Conservation (phyloP, 1,139 yeast genomes). For the Candida sanyaensis region DNA sequence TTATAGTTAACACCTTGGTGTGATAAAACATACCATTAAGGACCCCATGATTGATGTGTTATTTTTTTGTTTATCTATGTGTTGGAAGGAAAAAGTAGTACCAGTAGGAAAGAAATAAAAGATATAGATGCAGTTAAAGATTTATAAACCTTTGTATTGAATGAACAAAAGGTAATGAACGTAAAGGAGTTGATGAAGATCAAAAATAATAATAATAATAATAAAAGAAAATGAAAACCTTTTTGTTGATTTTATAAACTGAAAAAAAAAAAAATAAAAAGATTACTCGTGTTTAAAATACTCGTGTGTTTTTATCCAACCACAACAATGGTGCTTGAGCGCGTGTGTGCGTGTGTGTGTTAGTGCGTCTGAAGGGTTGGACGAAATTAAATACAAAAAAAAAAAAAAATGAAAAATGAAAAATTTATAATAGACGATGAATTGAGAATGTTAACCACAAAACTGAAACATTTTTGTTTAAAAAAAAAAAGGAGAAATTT, state of each 20-base stretch:
- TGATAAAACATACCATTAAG: conserved; percentile 10
- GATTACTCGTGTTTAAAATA: neutral
- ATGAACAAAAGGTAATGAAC: neutral
- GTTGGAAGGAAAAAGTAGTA: neutral
- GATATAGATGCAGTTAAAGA: neutral
- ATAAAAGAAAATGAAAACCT: neutral
- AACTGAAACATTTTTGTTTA: neutral
- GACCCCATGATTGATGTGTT: conserved; percentile 9
- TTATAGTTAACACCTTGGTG: neutral
- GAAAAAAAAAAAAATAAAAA: neutral
- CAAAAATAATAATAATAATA: neutral
- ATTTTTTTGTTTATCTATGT: neutral
- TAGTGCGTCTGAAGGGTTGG: no score
- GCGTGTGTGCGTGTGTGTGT: no score
- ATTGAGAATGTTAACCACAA: conserved; percentile 1
- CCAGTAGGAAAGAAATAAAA: neutral
- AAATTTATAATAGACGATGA: neutral
- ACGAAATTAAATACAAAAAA: no score
- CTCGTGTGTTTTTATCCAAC: neutral
- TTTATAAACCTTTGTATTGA: neutral
- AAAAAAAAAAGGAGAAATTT: no score
- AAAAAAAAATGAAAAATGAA: no score
- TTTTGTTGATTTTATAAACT: neutral
- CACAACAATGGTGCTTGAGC: no score
- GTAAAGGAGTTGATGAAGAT: neutral